A percentile compares a stretch with the other conserved stretches of the same genome.
Conservation (phyloP, 768 basidiomycete genomes). For the Mycena venus region DNA sequence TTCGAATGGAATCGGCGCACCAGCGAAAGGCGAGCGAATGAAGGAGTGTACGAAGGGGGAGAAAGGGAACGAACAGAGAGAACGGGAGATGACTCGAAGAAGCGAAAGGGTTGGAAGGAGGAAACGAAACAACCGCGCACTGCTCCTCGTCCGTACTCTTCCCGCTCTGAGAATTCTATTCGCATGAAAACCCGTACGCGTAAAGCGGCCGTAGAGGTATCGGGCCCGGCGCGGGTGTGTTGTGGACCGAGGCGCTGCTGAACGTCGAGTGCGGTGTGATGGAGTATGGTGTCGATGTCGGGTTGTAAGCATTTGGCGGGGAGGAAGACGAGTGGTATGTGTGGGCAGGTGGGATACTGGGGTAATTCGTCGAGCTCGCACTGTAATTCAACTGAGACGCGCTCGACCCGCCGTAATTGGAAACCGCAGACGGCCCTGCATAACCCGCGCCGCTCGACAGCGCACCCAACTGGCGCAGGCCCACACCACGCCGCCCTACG, state of each 20-base stretch:
- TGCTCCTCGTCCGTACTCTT: no score
- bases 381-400: background rate
- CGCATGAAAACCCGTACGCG: background rate
- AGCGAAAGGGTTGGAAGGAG: background rate
- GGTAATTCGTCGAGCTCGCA: background rate
- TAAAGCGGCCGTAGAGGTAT: background rate
- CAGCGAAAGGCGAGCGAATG: background rate
- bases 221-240: background rate
- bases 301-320: background rate
- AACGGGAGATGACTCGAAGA: background rate
- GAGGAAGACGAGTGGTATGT: background rate
- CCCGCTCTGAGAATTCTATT: background rate
- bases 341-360: background rate
- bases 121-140: no score
- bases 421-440: background rate
- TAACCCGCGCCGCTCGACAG: background rate
- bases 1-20: background rate
- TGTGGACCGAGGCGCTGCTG: background rate
- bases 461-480: no score
- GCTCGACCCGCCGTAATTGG: background rate
- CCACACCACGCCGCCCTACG: no score
- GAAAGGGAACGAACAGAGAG: background rate
- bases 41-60: no score
- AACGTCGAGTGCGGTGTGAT: background rate
- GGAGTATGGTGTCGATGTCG: no score